Evolutionary conservation across 108 stramenopile species (phyloP), one percentile per base, ranked within the genome.

Genomic region (Skeletonema menzelii): DNA sequence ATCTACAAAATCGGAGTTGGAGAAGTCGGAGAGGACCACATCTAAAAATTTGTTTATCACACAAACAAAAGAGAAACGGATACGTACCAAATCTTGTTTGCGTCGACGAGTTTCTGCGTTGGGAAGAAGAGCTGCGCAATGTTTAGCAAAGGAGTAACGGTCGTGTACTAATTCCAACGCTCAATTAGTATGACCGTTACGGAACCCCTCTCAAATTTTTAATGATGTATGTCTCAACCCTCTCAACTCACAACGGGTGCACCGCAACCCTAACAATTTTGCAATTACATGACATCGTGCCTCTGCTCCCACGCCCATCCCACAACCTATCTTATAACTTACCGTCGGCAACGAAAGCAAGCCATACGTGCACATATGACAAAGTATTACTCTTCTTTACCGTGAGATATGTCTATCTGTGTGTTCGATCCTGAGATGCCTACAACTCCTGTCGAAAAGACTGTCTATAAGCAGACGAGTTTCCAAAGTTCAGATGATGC

Each of bases 361-460:
- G 3, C 5, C 40, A 42, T 12, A 37, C 40, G 40, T 42, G 40
- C 40, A 22, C 8, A 53, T 20, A 53, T 53, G 49, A 46, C 17
- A 46, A n/a, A 8, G 0, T 6, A 53, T 20, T 7, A 53, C 7
- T 4, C 22, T n/a, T 22, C 8, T 22, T 22, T 8, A 15, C 8
- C 24, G 4, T n/a, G 24, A 53, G 49, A 20, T 11, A 53, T 53
- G 49, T 53, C 49, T 53, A 24, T 10, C 22, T 53, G 22, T 53
- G 49, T 53, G 20, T 53, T 53, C 19, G 49, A 53, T 22, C 49
- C 49, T 53, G 49, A 53, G 22, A 53, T 53, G 49, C 19, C 49
- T 53, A 53, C 49, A 53, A 53, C 49, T 53, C 49, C 49, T 7
- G 49, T 22, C 49, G 49, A 53, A 53, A 53, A 53, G 49, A 53